Conservation (phyloP, 2,329 filamentous ascomycete genomes). For the Corniculantispora saksenae region DNA sequence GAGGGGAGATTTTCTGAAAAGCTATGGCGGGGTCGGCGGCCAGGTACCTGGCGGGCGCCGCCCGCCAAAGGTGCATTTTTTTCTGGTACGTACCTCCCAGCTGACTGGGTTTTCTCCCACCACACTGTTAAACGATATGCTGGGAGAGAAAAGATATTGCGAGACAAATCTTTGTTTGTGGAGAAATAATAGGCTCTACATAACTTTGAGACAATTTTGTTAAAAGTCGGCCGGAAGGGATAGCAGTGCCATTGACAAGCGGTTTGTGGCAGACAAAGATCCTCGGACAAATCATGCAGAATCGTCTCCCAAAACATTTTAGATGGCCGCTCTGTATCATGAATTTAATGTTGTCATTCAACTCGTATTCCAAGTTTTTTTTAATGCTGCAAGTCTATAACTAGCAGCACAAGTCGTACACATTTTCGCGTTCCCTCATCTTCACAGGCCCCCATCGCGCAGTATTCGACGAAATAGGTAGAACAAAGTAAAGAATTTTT, state of each 20-base stretch:
- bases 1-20: conserved; percentile 19
- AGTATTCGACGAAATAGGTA: neutral
- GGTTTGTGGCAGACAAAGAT: neutral
- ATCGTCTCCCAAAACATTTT: neutral
- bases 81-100: neutral
- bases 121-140: neutral
- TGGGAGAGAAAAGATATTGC: neutral
- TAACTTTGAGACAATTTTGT: too few species aligned
- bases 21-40: conserved; percentile 17
- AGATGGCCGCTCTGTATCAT: neutral
- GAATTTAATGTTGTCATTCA: neutral
- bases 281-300: neutral
- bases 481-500: conserved; percentile 16
- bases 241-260: neutral
- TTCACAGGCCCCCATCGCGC: neutral
- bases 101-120: neutral
- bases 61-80: neutral
- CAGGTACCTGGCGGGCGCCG: conserved; percentile 2
- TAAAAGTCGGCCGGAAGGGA: too few species aligned
- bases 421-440: neutral
- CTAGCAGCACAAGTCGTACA: neutral
- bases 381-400: neutral
- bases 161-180: neutral
- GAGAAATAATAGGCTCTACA: too few species aligned
- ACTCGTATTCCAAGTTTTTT: neutral